These are phyloP conservation scores for Quercus robur DNA, from an alignment of 306 rosid genomes.

Conservation along the genomic window DNA sequence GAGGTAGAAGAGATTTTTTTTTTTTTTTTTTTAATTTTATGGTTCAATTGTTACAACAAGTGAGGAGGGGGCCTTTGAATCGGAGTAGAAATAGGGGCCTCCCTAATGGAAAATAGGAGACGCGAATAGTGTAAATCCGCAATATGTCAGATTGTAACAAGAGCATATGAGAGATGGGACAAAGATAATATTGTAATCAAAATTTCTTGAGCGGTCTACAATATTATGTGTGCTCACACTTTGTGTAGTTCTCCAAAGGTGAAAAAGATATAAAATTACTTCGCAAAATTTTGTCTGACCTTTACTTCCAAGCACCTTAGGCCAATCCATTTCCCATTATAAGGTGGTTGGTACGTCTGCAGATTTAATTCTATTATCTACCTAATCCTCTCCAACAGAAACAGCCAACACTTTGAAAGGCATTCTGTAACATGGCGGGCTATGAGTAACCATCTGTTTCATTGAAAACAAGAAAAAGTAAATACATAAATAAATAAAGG, in stretches of 20 bases:
- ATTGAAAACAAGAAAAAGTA: not conserved
- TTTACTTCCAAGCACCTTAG: not conserved
- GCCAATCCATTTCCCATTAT: not conserved
- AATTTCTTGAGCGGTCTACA: not conserved
- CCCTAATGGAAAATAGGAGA: no score
- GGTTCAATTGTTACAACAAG: no score
- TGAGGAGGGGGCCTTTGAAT: no score
- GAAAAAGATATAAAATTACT: no score
- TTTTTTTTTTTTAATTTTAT: no score
- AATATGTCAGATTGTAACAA: not conserved
- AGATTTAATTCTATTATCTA: not conserved
- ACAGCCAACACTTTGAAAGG: not conserved
- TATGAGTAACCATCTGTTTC: not conserved
- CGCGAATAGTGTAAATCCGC: no score
- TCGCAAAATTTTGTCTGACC: no score
- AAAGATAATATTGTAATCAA: not conserved
- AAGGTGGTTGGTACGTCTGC: not conserved
- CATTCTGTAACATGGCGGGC: not conserved
- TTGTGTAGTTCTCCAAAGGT: no score
- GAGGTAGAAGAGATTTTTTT: no score
- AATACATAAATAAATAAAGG: no score
- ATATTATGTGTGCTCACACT: not conserved
- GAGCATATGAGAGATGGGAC: not conserved
- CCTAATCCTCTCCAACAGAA: not conserved
- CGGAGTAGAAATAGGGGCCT: no score